These are phyloP conservation scores for Haplosporangium gracile DNA, from an alignment of 192 early-diverging fungal species.

Conservation along the genomic window DNA sequence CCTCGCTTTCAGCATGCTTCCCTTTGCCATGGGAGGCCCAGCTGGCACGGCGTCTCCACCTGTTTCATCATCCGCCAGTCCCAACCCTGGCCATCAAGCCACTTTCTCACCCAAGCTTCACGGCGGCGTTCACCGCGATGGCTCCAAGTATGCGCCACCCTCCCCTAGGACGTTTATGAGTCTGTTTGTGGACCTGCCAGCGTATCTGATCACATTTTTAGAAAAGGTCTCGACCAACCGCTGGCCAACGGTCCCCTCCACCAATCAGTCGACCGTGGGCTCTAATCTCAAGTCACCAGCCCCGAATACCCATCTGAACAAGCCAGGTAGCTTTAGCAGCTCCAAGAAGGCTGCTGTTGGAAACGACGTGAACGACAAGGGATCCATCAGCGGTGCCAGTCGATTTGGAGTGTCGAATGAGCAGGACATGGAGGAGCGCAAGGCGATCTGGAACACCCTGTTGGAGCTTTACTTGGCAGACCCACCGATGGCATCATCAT, in stretches of 20 bases:
- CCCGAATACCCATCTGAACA: neutral
- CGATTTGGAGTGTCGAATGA: conserved; percentile 15
- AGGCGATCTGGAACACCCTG: conserved; percentile 90
- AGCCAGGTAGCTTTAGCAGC: conserved; percentile 16
- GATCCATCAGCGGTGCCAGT: conserved; percentile 46
- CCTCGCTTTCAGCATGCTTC: conserved; percentile 47
- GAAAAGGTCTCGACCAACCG: conserved; percentile 86
- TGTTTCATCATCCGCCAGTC: conserved; percentile 14
- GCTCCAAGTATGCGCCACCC: conserved; percentile 59
- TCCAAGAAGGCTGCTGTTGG: conserved; percentile 13
- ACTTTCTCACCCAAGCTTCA: conserved; percentile 26
- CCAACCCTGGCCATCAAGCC: conserved; percentile 1
- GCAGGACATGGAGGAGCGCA: conserved; percentile 72
- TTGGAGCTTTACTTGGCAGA: conserved; percentile 85
- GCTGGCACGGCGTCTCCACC: conserved; percentile 17
- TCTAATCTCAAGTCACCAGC: conserved; percentile 23
- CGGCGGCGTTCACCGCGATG: conserved; percentile 20
- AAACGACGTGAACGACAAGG: conserved; percentile 22
- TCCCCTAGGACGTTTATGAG: conserved; percentile 84
- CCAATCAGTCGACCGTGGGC: conserved; percentile 21
- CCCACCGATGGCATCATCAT: conserved; percentile 22
- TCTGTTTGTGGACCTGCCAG: conserved; percentile 87
- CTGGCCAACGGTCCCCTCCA: conserved; percentile 62
- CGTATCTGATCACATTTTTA: conserved; percentile 85
- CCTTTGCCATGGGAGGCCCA: conserved; percentile 49